Base-by-base conservation (phyloP, 768 basidiomycete species). In the Naganishia onofrii region DNA sequence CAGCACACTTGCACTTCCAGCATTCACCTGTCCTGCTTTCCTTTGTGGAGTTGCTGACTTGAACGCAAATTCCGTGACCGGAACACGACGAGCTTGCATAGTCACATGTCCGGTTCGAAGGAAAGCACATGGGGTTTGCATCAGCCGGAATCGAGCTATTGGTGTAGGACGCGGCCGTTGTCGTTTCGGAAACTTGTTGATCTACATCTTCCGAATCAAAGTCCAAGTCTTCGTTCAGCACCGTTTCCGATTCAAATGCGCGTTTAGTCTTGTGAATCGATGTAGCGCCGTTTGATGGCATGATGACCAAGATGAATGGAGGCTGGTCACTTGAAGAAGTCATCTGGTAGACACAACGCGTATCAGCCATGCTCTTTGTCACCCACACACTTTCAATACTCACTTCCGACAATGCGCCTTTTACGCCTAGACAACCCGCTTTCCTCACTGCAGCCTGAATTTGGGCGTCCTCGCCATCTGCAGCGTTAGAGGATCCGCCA, bases 221-320 rank as follows among this genome's bases (percentile, higher is more conserved):
- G 74, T 72, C 32, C 52, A 36, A n/a, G 70, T 58, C 38, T 17
- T 36, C 38, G 19, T 63, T 17, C 34, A 48, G 48, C 23, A 46
- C 48, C 31, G n/a, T 15, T 53, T 51, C 65, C 36, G 65, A 38
- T 56, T 67, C 56, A 21, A 70, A 68, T 32, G 70, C 38, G 15
- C 32, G 67, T 57, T 54, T 52, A 57, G 34, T 48, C 6, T 36
- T 68, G 46, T 29, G 44, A 21, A 68, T 26, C 15, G 68, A 60
- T 52, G 71, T 66, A 51, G 54, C 15, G 31, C 52, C 58, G 66
- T 63, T 58, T 21, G 67, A 69, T 34, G 79, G 79, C 42, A 76
- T 70, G 74, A 80, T 74, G 63, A 80, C 74, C n/a, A 80, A 66
- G 54, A 78, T 73, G 5, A 80, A 63, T 44, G 79, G 78, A 26